phyloP scores from a whole-genome alignment of 208 protist species.

The Acanthamoeba triangularis region DNA sequence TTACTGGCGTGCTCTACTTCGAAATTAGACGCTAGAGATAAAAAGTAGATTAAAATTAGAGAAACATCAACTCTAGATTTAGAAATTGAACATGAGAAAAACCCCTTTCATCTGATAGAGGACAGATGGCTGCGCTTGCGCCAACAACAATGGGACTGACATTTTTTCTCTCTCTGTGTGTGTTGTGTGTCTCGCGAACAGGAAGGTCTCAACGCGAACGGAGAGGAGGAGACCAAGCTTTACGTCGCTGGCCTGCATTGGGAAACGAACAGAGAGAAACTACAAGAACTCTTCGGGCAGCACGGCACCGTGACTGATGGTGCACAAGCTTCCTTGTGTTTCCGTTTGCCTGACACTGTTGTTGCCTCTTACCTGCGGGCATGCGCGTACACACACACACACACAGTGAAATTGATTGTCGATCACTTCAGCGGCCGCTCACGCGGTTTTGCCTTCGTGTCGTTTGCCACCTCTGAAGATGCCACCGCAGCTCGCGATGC shows the following conservation, averaged over 20 bases:
- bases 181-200: not conserved
- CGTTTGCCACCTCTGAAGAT: not conserved
- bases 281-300: conserved; percentile 9
- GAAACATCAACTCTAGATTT: too few relatives aligned
- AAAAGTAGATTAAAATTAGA: too few relatives aligned
- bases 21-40: too few relatives aligned
- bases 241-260: conserved; percentile 15
- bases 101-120: not conserved
- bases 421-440: conserved; percentile 11
- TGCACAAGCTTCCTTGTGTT: not conserved
- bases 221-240: conserved; percentile 13
- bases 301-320: conserved; percentile 4
- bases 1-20: too few relatives aligned
- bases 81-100: too few relatives aligned
- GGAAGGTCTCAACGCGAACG: not conserved
- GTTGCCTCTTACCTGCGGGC: not conserved
- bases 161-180: too few relatives aligned
- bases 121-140: not conserved
- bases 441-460: not conserved
- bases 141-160: too few relatives aligned
- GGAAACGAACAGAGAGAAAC: not conserved
- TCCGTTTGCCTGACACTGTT: not conserved
- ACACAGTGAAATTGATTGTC: conserved; percentile 36
- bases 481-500: conserved; percentile 17
- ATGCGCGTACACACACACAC: too few relatives aligned